Conservation (phyloP, 2,329 filamentous ascomycete species). For the Leptodontidium sp. region DNA sequence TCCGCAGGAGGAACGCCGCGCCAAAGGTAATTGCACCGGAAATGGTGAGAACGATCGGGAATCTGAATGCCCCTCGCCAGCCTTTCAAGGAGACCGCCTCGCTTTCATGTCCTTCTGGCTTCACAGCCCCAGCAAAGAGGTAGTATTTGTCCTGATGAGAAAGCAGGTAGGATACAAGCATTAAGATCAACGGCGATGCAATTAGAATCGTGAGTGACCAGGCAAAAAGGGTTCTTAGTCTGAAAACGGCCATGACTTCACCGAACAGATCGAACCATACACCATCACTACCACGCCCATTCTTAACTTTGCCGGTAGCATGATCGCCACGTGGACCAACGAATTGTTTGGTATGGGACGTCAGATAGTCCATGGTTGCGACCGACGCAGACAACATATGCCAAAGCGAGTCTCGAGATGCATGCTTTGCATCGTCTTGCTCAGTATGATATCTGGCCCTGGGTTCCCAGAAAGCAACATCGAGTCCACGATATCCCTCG, state of each 20-base stretch:
- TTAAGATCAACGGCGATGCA: constrained; percentile 76
- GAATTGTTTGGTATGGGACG: constrained; percentile 73
- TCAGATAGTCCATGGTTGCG: constrained; percentile 75
- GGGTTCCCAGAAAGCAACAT: constrained; percentile 90
- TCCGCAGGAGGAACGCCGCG: constrained; percentile 77
- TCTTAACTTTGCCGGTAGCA: constrained; percentile 67
- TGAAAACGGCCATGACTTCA: constrained; percentile 78
- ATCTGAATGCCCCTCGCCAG: constrained; percentile 84
- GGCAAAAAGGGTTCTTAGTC: constrained; percentile 84
- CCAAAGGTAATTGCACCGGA: constrained; percentile 75
- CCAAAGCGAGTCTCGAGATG: constrained; percentile 78
- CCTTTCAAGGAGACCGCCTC: constrained; percentile 74
- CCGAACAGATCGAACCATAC: constrained; percentile 98
- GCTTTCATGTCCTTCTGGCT: constrained; percentile 65
- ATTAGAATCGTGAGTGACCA: constrained; percentile 86
- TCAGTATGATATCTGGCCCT: constrained; percentile 89
- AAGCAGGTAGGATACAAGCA: constrained; percentile 74
- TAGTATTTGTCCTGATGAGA: constrained; percentile 84
- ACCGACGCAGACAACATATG: constrained; percentile 92
- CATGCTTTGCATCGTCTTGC: constrained; percentile 84
- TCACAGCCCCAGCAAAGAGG: constrained; percentile 72
- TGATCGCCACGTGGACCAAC: constrained; percentile 63
- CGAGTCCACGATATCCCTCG: constrained; percentile 84
- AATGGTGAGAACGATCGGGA: constrained; percentile 76
- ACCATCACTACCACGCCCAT: constrained; percentile 71